phyloP scores from a whole-genome alignment of 2,329 filamentous ascomycete genomes.

The Verticillium albo-atrum region DNA sequence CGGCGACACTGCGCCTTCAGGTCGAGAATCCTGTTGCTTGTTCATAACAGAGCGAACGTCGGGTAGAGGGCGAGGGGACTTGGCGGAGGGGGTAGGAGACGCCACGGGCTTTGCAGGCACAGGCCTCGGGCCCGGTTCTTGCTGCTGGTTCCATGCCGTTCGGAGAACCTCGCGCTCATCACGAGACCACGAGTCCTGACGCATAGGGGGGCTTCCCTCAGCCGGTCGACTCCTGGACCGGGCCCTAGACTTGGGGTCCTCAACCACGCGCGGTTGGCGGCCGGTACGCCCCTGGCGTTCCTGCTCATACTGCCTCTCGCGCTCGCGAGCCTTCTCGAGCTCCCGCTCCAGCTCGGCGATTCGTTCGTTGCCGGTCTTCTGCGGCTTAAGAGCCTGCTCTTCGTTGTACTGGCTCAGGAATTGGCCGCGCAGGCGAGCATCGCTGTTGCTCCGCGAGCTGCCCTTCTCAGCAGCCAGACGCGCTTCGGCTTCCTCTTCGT shows the following conservation, averaged over 20 bases:
- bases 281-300: slow-evolving; percentile 48
- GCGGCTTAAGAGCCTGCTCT: slow-evolving; percentile 43
- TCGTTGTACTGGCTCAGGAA: slow-evolving; percentile 83
- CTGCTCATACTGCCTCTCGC: slow-evolving; percentile 59
- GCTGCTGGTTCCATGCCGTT: slow-evolving; percentile 43
- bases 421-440: slow-evolving; percentile 72
- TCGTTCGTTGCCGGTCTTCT: slow-evolving; percentile 19
- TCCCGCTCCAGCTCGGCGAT: slow-evolving; percentile 66
- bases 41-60: slow-evolving; percentile 4
- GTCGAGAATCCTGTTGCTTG: not conserved
- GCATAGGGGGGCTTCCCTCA: slow-evolving; percentile 37
- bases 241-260: slow-evolving; percentile 23
- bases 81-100: slow-evolving; percentile 13
- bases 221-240: slow-evolving; percentile 17
- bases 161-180: slow-evolving; percentile 62
- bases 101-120: not conserved
- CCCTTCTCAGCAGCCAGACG: slow-evolving; percentile 63
- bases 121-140: slow-evolving; percentile 13
- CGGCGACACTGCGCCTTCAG: slow-evolving; percentile 12
- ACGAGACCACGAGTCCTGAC: slow-evolving; percentile 59
- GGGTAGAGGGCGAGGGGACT: slow-evolving; percentile 17
- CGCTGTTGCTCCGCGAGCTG: slow-evolving; percentile 53
- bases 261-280: slow-evolving; percentile 15
- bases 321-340: slow-evolving; percentile 56
- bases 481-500: slow-evolving; percentile 70